A percentile compares a stretch with the other conserved stretches of the same genome.
phyloP scores from a whole-genome alignment of 306 rosid genomes.

The Sphenostylis stenocarpa region DNA sequence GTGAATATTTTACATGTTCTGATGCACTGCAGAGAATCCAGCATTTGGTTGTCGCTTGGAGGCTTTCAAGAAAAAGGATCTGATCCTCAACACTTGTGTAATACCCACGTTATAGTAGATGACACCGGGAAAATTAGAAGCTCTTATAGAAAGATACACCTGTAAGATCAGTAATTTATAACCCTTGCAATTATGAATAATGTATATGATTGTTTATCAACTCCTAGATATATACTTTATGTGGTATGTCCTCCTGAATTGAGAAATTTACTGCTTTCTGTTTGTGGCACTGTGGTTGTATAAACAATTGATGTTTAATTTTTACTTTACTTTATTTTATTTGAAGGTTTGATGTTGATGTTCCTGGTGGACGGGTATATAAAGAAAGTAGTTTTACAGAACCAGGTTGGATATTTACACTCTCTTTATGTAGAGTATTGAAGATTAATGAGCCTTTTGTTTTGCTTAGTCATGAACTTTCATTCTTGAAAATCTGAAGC shows the following conservation, averaged over 20 bases:
- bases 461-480: constrained; percentile 4
- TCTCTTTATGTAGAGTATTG: constrained; percentile 2
- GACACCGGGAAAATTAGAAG: constrained; percentile 71
- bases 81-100: constrained; percentile 70
- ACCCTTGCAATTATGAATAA: neutral
- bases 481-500: neutral
- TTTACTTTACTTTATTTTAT: constrained; percentile 11
- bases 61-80: constrained; percentile 92
- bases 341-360: constrained; percentile 91
- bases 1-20: neutral
- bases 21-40: constrained; percentile 68
- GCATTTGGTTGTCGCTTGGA: constrained; percentile 97
- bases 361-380: constrained; percentile 89
- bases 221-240: constrained; percentile 7
- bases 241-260: neutral
- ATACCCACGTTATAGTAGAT: constrained; percentile 87
- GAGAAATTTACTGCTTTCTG: constrained; percentile 3
- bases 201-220: neutral
- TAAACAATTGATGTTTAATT: neutral
- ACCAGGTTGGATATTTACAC: constrained; percentile 54
- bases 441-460: constrained; percentile 7
- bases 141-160: constrained; percentile 82
- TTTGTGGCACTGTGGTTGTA: constrained; percentile 5
- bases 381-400: constrained; percentile 86
- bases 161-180: constrained; percentile 49